Percentiles rank a stretch among this genome's conserved stretches.
Conservation (phyloP, 1,139 yeast genomes). For the Kluyveromyces marxianus region DNA sequence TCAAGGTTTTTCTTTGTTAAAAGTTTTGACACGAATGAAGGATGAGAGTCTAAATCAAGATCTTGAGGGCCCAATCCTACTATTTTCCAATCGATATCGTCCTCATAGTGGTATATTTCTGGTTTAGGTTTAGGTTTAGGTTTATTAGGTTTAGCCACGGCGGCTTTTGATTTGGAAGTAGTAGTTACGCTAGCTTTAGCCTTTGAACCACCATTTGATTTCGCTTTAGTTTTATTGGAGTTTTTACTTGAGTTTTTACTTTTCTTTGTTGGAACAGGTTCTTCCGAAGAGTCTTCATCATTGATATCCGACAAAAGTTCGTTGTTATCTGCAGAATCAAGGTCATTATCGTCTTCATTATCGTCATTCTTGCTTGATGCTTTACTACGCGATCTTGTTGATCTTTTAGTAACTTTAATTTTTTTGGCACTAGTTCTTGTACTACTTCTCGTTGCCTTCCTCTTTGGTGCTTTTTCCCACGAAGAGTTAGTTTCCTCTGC, state of each 20-base stretch:
- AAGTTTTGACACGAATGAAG: slow-evolving; percentile 19
- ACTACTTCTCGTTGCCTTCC: slow-evolving; percentile 1
- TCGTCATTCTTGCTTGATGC: slow-evolving; percentile 1
- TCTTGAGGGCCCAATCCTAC: slow-evolving; percentile 31
- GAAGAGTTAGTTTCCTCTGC: neutral
- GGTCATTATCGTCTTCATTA: neutral
- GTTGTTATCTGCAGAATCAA: neutral
- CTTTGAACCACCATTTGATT: neutral
- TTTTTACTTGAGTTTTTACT: neutral
- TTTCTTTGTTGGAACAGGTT: too few species aligned
- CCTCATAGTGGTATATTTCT: slow-evolving; percentile 22
- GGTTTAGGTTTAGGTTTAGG: slow-evolving; percentile 10
- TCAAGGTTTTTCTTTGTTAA: slow-evolving; percentile 25
- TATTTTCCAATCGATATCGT: slow-evolving; percentile 28
- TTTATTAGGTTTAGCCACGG: slow-evolving; percentile 6
- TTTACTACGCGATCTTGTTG: slow-evolving; percentile 4
- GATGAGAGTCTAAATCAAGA: slow-evolving; percentile 14
- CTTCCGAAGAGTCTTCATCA: neutral
- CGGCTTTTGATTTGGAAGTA: slow-evolving; percentile 2
- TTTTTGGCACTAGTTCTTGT: slow-evolving; percentile 5
- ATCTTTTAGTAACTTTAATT: slow-evolving; percentile 1
- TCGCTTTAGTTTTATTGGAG: neutral
- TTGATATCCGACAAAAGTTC: neutral
- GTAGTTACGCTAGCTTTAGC: neutral
- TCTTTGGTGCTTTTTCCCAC: neutral